Conservation (phyloP, 176 grass and related monocot genomes). For the Hyparrhenia diplandra region DNA sequence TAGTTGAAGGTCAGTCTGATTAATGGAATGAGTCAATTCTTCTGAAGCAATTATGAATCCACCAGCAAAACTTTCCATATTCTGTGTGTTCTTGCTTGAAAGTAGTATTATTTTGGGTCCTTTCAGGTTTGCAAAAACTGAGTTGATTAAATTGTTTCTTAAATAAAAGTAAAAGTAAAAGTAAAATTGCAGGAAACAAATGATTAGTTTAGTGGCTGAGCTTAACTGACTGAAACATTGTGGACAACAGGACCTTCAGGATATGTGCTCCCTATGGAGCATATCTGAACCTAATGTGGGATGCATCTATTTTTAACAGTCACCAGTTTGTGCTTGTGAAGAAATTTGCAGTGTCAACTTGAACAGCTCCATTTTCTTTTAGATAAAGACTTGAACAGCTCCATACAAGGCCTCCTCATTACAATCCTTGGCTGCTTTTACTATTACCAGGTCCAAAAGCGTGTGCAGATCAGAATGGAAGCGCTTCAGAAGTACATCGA, state of each 20-base stretch:
- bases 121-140: background rate
- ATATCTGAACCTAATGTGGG: background rate
- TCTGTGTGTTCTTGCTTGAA: background rate
- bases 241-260: background rate
- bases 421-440: background rate
- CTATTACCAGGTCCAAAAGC: conserved; percentile 75
- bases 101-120: background rate
- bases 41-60: background rate
- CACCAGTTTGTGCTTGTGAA: background rate
- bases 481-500: conserved; percentile 89
- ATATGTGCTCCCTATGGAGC: background rate
- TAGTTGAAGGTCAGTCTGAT: background rate
- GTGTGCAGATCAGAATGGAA: conserved; percentile 90
- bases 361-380: background rate
- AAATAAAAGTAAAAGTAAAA: conserved; percentile 6
- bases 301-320: background rate
- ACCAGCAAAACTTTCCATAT: background rate
- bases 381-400: too few relatives aligned
- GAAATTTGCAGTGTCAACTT: background rate
- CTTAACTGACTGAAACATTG: background rate
- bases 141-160: background rate
- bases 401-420: background rate
- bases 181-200: background rate
- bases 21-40: background rate
- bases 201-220: background rate